Base-by-base conservation (phyloP, 2,329 filamentous ascomycete genomes). In the Trichoderma polysporum region DNA sequence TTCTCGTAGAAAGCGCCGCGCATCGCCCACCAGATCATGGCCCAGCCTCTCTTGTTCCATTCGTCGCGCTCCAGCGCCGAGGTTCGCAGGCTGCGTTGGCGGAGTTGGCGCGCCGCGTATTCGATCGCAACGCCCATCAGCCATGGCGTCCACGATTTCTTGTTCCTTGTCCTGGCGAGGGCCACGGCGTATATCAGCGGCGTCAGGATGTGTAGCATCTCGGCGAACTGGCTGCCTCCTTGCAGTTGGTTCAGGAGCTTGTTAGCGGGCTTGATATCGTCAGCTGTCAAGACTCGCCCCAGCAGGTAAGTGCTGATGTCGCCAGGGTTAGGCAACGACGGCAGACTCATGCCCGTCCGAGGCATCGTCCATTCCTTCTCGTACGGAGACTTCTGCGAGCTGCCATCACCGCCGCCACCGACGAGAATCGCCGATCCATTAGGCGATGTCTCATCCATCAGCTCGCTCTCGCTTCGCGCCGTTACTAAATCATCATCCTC, bases 1-100 rank as follows among this genome's bases (percentile, higher is more conserved):
- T 93, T 92, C 79, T 98, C 92, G 79, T 99, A 99, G 73, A 97
- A 97, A 2, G 94, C 93, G n/a, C 95, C 94, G 68, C 94, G 88
- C 92, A 99, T 95, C 29, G 86, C 81, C 95, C 95, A 99, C 94
- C 95, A 98, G 22, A 89, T 91, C 83, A 97, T 90, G 2, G 88
- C 89, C 93, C 93, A 97, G 45, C 91, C 93, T 70, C 95, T 86
- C 79, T 92, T 93, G 75, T 85, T 89, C 84, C 96, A 88, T 81
- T 98, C 94, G 71, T 97, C 94, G 66, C 90, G 88, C 80, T 99
- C 95, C 19, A 99, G 83, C 9, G 91, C 88, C 27, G 94, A 97
- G 35, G 95, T 93, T 58, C 92, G 86, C 69, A 95, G 82, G 33
- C 92, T 90, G 52, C 90, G 88, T 57, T 93, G 85, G 35, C 85